These are phyloP conservation scores for Yarrowia deformans DNA, from an alignment of 805 yeast genomes.

Conservation along the genomic window DNA sequence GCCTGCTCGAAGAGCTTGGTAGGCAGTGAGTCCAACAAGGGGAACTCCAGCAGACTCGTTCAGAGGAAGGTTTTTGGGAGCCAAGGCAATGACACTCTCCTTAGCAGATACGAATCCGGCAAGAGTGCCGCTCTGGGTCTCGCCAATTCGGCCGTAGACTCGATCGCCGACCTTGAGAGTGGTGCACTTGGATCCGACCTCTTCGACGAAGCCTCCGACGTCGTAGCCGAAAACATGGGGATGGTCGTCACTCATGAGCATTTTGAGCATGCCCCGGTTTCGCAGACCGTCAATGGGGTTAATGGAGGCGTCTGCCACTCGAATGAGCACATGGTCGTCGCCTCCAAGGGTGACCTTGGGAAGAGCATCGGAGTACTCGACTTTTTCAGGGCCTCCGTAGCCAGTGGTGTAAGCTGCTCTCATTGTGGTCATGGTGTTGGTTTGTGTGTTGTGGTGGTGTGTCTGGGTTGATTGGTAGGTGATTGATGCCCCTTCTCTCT, in stretches of 20 bases:
- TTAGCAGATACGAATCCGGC: slow-evolving; percentile 42
- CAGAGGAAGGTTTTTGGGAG: slow-evolving; percentile 44
- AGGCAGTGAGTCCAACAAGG: slow-evolving; percentile 42
- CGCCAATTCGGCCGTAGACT: slow-evolving; percentile 41
- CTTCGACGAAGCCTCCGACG: slow-evolving; percentile 46
- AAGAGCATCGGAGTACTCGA: slow-evolving; percentile 5
- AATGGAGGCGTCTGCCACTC: slow-evolving; percentile 44
- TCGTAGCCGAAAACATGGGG: slow-evolving; percentile 44
- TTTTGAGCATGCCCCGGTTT: slow-evolving; percentile 40
- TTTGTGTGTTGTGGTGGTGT: not conserved
- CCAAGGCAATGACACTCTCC: slow-evolving; percentile 29
- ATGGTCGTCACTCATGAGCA: slow-evolving; percentile 48
- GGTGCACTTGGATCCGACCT: slow-evolving; percentile 43
- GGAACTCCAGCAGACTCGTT: slow-evolving; percentile 44
- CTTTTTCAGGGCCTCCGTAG: slow-evolving; percentile 30
- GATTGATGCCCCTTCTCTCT: no score
- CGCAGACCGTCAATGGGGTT: slow-evolving; percentile 46
- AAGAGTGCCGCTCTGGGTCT: slow-evolving; percentile 41
- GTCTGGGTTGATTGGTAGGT: not conserved
- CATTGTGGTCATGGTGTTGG: slow-evolving; percentile 18
- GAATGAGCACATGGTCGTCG: slow-evolving; percentile 41
- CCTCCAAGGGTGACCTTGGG: slow-evolving; percentile 17
- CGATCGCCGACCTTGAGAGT: slow-evolving; percentile 44
- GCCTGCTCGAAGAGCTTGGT: slow-evolving; percentile 38
- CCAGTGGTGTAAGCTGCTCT: slow-evolving; percentile 24